These are phyloP conservation scores for Prunus kanzakura DNA, from an alignment of 306 rosid genomes.

Conservation along the genomic window DNA sequence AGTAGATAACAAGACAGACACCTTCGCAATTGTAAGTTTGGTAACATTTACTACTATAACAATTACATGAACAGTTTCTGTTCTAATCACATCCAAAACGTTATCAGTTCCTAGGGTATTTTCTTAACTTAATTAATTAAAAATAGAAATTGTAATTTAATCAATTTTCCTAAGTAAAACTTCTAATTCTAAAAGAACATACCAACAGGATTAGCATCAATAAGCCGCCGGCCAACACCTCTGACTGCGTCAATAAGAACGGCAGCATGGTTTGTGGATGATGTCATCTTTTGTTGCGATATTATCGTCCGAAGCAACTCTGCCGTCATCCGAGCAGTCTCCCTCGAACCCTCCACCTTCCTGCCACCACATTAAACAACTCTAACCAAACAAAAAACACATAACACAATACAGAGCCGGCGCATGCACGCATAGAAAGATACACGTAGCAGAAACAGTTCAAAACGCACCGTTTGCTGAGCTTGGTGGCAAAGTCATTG, in stretches of 20 bases:
- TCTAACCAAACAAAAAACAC: background rate
- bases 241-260: slow-evolving; percentile 6
- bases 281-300: background rate
- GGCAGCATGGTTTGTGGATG: slow-evolving; percentile 5
- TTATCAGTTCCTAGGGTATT: no score
- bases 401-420: background rate
- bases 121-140: no score
- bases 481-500: slow-evolving; percentile 3
- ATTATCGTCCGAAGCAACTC: slow-evolving; percentile 11
- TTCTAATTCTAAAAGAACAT: background rate
- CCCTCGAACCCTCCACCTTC: slow-evolving; percentile 5
- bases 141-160: no score
- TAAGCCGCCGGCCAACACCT: slow-evolving; percentile 1
- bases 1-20: no score
- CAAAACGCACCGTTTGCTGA: background rate
- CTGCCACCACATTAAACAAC: background rate
- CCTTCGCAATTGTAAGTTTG: background rate
- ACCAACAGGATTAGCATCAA: slow-evolving; percentile 19
- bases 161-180: no score
- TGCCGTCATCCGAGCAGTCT: slow-evolving; percentile 9
- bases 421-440: background rate
- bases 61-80: background rate
- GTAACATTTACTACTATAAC: background rate
- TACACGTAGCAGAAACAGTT: no score
- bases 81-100: no score